These are phyloP conservation scores for Salisapilia sapeloensis DNA, from an alignment of 352 stramenopile species.

Conservation along the genomic window DNA sequence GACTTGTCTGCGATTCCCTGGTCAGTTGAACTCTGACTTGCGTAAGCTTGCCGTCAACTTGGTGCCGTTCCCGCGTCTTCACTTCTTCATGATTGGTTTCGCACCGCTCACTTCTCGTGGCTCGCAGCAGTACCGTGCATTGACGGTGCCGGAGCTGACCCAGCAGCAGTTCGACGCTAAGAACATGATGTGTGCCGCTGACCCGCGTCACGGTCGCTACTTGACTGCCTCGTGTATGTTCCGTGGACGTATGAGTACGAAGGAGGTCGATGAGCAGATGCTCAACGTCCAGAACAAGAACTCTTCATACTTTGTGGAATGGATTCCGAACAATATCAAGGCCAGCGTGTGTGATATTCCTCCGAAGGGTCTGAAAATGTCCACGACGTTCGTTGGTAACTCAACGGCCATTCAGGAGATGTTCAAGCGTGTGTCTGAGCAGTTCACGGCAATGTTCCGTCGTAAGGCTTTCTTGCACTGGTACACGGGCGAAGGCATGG, in stretches of 20 bases:
- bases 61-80: slow-evolving; percentile 97
- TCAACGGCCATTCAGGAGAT: slow-evolving; percentile 99
- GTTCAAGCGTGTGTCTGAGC: slow-evolving; percentile 99
- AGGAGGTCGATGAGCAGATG: slow-evolving; percentile 99
- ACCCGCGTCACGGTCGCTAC: slow-evolving; percentile 98
- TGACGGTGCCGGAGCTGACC: slow-evolving; percentile 97
- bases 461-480: slow-evolving; percentile 99
- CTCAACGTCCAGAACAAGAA: slow-evolving; percentile 99
- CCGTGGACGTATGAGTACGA: slow-evolving; percentile 97
- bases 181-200: slow-evolving; percentile 99
- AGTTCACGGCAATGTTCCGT: slow-evolving; percentile 99
- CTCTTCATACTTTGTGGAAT: slow-evolving; percentile 99
- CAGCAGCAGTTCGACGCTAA: slow-evolving; percentile 98
- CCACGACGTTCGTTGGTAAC: slow-evolving; percentile 98
- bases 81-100: slow-evolving; percentile 99
- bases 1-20: slow-evolving; percentile 96
- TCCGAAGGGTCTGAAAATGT: slow-evolving; percentile 97
- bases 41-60: slow-evolving; percentile 97
- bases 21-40: slow-evolving; percentile 98
- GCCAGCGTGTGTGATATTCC: slow-evolving; percentile 98
- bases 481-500: slow-evolving; percentile 99
- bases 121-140: slow-evolving; percentile 95
- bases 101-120: slow-evolving; percentile 91
- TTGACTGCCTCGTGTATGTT: slow-evolving; percentile 99
- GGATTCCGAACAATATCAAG: slow-evolving; percentile 99